Conservation (phyloP, 495 filamentous ascomycete species). For the Annulohypoxylon maeteangense region DNA sequence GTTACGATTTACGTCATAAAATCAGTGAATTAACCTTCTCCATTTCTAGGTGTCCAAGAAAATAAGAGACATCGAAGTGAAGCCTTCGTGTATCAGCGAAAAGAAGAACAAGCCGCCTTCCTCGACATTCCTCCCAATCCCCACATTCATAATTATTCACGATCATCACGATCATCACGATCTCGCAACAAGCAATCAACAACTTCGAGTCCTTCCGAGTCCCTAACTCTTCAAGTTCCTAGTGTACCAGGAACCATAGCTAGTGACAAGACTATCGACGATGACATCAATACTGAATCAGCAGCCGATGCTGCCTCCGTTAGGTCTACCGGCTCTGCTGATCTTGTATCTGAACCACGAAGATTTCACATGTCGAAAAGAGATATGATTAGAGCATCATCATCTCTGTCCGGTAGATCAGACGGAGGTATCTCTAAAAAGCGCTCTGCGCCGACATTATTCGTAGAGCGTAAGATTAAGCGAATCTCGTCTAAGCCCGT, state of each 20-base stretch:
- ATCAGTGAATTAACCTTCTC: slow-evolving; percentile 27
- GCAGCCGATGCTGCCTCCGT: slow-evolving; percentile 3
- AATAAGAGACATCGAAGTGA: slow-evolving; percentile 57
- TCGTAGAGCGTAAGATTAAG: slow-evolving; percentile 60
- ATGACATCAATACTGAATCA: slow-evolving; percentile 9
- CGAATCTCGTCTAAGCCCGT: slow-evolving; percentile 33
- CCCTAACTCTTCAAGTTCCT: slow-evolving; percentile 33
- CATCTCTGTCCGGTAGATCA: slow-evolving; percentile 28
- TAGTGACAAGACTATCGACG: slow-evolving; percentile 9
- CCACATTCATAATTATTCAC: slow-evolving; percentile 41
- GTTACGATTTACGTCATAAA: slow-evolving; percentile 30
- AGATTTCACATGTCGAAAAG: slow-evolving; percentile 62
- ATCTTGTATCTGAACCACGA: slow-evolving; percentile 43
- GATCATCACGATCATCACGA: too few species aligned
- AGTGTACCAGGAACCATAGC: slow-evolving; percentile 9
- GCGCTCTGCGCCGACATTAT: slow-evolving; percentile 54
- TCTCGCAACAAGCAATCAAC: neutral
- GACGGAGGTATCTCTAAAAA: slow-evolving; percentile 51
- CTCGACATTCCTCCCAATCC: slow-evolving; percentile 40
- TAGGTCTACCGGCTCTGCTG: neutral
- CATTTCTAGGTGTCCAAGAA: slow-evolving; percentile 42
- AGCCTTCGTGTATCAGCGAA: slow-evolving; percentile 57
- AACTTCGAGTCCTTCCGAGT: slow-evolving; percentile 1
- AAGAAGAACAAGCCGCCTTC: slow-evolving; percentile 36
- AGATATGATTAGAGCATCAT: slow-evolving; percentile 44